Evolutionary conservation across 352 stramenopile genomes (phyloP).

Genomic region (Halophytophthora batemanensis): DNA sequence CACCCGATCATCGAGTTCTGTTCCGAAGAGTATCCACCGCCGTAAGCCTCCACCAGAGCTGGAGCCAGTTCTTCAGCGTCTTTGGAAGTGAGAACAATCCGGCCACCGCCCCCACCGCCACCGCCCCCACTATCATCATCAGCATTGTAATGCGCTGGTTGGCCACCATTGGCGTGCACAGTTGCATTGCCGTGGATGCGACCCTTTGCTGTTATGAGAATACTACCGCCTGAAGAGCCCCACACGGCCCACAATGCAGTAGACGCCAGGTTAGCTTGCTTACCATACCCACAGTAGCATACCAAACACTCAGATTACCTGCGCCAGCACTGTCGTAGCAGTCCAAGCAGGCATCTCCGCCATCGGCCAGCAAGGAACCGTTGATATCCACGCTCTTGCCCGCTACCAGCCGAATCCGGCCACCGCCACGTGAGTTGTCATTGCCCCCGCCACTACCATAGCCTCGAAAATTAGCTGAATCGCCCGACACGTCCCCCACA

Average conservation of each 20-base stretch:
- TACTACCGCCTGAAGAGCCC: slow-evolving; percentile 47
- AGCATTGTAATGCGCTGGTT: slow-evolving; percentile 35
- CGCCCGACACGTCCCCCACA: slow-evolving; percentile 58
- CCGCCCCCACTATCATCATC: slow-evolving; percentile 35
- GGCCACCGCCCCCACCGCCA: slow-evolving; percentile 54
- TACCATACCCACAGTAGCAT: neutral
- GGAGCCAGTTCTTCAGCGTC: slow-evolving; percentile 37
- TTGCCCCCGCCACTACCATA: slow-evolving; percentile 80
- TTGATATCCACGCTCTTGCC: slow-evolving; percentile 46
- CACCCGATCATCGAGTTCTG: slow-evolving; percentile 43
- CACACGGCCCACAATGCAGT: neutral
- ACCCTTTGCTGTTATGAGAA: slow-evolving; percentile 34
- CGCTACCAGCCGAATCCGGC: slow-evolving; percentile 48
- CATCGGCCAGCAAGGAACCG: slow-evolving; percentile 63
- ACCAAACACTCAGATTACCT: slow-evolving; percentile 14
- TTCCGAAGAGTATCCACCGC: slow-evolving; percentile 33
- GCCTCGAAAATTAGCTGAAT: slow-evolving; percentile 64
- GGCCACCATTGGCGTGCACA: slow-evolving; percentile 53
- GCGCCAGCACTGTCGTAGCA: slow-evolving; percentile 63
- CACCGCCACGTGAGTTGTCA: slow-evolving; percentile 57
- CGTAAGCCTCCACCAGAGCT: slow-evolving; percentile 44
- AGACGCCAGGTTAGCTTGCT: neutral
- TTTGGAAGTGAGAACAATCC: slow-evolving; percentile 50
- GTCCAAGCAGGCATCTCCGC: slow-evolving; percentile 42
- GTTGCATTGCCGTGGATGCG: slow-evolving; percentile 38